A percentile compares a stretch with the other conserved stretches of the same genome.
Evolutionary conservation across 2,329 filamentous ascomycete species (phyloP).

Genomic region (Trichoderma gracile): DNA sequence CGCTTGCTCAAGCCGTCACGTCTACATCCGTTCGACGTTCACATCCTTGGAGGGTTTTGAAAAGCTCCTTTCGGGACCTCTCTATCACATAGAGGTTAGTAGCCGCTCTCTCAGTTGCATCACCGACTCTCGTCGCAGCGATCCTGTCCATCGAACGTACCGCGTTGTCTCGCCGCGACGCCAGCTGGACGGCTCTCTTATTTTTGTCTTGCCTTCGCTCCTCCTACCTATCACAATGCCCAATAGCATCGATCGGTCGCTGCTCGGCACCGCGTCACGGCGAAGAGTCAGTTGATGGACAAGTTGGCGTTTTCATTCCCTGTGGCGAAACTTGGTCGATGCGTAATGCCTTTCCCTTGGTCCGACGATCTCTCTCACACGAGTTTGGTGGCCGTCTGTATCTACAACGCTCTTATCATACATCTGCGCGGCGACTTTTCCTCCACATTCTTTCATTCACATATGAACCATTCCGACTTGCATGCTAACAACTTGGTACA

Average conservation of each 20-base stretch:
- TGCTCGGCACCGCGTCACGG: neutral
- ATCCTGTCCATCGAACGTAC: neutral
- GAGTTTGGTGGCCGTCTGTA: neutral
- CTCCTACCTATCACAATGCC: neutral
- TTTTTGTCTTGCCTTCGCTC: neutral
- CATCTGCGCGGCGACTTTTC: neutral
- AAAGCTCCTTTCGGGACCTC: slow-evolving; percentile 16
- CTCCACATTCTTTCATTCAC: no score
- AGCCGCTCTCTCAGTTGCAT: neutral
- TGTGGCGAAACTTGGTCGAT: slow-evolving; percentile 3
- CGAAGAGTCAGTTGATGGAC: neutral
- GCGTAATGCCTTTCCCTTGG: neutral
- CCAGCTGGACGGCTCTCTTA: neutral
- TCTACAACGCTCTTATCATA: neutral
- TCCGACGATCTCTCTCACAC: neutral
- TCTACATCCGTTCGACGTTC: slow-evolving; percentile 24
- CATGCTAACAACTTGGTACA: neutral
- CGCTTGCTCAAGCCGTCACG: slow-evolving; percentile 15
- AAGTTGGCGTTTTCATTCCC: neutral
- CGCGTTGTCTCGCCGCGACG: slow-evolving; percentile 8
- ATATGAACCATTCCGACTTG: no score
- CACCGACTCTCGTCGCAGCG: neutral
- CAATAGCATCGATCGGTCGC: neutral
- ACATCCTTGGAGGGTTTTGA: slow-evolving; percentile 22
- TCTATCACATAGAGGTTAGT: slow-evolving; percentile 26